Conservation (phyloP, 2,329 filamentous ascomycete genomes). For the Aspergillus neoniger region DNA sequence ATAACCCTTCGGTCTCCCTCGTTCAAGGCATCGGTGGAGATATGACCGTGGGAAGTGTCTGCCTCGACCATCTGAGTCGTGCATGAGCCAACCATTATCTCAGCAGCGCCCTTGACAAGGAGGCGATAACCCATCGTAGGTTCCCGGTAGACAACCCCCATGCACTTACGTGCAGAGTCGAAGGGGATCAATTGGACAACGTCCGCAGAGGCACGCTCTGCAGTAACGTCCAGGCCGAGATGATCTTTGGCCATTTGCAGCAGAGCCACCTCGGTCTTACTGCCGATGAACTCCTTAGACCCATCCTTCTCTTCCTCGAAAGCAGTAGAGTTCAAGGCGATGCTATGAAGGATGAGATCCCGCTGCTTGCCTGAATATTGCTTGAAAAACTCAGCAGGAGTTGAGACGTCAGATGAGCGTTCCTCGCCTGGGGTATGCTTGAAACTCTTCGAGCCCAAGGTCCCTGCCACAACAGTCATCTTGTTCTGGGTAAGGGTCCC, state of each 20-base stretch:
- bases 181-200: slow-evolving; percentile 72
- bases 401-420: slow-evolving; percentile 17
- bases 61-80: slow-evolving; percentile 37
- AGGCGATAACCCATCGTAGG: slow-evolving; percentile 45
- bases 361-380: slow-evolving; percentile 35
- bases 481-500: slow-evolving; percentile 74
- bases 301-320: slow-evolving; percentile 75
- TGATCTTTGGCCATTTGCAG: slow-evolving; percentile 69
- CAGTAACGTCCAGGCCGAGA: slow-evolving; percentile 66
- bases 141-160: slow-evolving; percentile 50
- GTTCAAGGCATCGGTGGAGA: slow-evolving; percentile 22
- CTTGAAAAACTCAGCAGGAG: slow-evolving; percentile 32
- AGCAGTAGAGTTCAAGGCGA: slow-evolving; percentile 64
- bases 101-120: slow-evolving; percentile 52
- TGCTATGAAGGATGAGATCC: slow-evolving; percentile 44
- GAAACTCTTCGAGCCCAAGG: slow-evolving; percentile 63
- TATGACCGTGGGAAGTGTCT: slow-evolving; percentile 24
- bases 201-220: slow-evolving; percentile 63
- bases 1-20: slow-evolving; percentile 28
- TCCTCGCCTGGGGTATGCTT: slow-evolving; percentile 41
- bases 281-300: slow-evolving; percentile 67
- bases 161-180: slow-evolving; percentile 72
- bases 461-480: slow-evolving; percentile 75
- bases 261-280: slow-evolving; percentile 75
- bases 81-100: slow-evolving; percentile 46